These are phyloP conservation scores for Rhodotorula sp. DNA, from an alignment of 1,284 basidiomycete species.

Conservation along the genomic window DNA sequence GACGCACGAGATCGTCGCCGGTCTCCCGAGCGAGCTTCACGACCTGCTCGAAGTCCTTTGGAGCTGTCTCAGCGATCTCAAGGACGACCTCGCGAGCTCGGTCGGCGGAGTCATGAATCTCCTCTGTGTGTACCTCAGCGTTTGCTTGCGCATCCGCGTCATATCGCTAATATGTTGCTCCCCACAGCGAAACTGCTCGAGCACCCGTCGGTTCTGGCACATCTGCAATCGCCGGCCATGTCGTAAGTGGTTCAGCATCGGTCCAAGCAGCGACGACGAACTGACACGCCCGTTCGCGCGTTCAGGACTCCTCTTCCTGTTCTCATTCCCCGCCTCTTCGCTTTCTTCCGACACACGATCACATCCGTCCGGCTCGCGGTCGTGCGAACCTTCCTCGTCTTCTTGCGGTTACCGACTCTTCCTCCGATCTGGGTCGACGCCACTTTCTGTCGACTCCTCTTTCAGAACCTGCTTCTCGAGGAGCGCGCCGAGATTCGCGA, in stretches of 20 bases:
- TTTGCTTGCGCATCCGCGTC: background rate
- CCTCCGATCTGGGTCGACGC: conserved; percentile 73
- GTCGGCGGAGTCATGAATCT: conserved; percentile 98
- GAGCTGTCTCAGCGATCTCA: conserved; percentile 86
- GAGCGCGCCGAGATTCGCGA: conserved; percentile 81
- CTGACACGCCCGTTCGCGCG: background rate
- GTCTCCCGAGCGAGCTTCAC: conserved; percentile 60
- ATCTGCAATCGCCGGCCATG: conserved; percentile 64
- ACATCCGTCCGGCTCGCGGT: conserved; percentile 89
- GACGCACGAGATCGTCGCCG: conserved; percentile 71
- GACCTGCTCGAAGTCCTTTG: conserved; percentile 82
- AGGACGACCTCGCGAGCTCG: conserved; percentile 94
- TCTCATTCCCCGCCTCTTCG: conserved; percentile 84
- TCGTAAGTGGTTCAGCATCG: conserved; percentile 58
- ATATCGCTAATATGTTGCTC: background rate
- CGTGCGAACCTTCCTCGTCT: conserved; percentile 81
- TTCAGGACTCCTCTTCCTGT: conserved; percentile 68
- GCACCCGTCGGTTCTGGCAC: conserved; percentile 72
- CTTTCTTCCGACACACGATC: conserved; percentile 98
- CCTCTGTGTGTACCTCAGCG: conserved; percentile 58
- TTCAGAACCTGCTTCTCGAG: conserved; percentile 93
- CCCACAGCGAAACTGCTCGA: conserved; percentile 71
- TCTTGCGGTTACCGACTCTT: conserved; percentile 74
- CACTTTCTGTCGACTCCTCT: conserved; percentile 76
- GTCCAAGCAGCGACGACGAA: background rate